Conservation (phyloP, 2,329 filamentous ascomycete species). For the Penicillium frequentans region DNA sequence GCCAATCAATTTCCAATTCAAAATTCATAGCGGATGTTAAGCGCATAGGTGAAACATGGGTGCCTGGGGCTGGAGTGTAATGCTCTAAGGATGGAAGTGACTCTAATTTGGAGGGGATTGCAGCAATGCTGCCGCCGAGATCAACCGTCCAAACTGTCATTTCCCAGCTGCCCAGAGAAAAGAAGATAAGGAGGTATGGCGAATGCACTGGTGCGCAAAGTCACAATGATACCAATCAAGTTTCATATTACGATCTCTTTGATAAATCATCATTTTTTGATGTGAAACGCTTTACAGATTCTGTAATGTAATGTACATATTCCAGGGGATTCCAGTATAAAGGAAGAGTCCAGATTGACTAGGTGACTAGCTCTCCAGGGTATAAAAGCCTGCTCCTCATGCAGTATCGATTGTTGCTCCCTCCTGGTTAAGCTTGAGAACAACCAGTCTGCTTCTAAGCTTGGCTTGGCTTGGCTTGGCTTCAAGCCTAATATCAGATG, state of each 20-base stretch:
- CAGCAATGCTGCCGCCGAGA: not conserved
- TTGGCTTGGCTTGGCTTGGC: not conserved
- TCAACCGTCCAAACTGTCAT: not conserved
- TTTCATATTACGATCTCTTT: not conserved
- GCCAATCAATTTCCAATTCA: constrained; percentile 73
- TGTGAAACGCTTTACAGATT: not conserved
- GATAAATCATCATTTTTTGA: not conserved
- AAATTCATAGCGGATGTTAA: constrained; percentile 80
- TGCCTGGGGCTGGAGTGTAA: constrained; percentile 63
- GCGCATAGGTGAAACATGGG: constrained; percentile 82
- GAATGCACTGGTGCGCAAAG: too few relatives aligned
- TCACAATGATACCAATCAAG: not conserved
- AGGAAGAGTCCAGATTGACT: not conserved
- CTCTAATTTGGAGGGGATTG: not conserved
- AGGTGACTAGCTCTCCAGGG: not conserved
- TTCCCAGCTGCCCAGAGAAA: not conserved
- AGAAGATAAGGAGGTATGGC: too few relatives aligned
- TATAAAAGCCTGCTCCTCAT: not conserved
- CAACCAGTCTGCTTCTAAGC: not conserved
- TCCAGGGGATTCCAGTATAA: not conserved
- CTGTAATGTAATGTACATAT: not conserved
- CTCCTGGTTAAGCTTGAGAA: not conserved
- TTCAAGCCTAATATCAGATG: not conserved
- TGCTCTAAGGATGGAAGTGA: not conserved
- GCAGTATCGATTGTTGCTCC: not conserved